These are phyloP conservation scores for Puccinellia tenuiflora DNA, from an alignment of 176 grass and related monocot species.

Conservation along the genomic window DNA sequence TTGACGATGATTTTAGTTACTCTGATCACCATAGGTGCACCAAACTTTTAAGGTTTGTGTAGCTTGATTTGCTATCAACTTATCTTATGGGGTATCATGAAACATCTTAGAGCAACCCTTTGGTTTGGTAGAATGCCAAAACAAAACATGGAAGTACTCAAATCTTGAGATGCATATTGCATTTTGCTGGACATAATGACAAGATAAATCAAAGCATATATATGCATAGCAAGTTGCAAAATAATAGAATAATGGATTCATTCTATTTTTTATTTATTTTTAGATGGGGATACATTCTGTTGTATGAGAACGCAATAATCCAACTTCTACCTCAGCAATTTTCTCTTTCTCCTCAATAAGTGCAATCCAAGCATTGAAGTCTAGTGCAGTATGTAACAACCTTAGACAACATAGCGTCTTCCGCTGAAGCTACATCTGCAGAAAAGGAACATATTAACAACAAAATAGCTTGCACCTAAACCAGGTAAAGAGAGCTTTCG, in stretches of 20 bases:
- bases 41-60: neutral
- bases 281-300: no score
- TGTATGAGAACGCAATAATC: neutral
- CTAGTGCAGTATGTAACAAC: conserved; percentile 44
- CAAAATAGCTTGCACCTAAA: no score
- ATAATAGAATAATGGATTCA: neutral
- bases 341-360: conserved; percentile 92
- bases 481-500: no score
- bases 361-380: conserved; percentile 84
- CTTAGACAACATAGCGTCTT: conserved; percentile 88
- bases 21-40: neutral
- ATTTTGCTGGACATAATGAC: neutral
- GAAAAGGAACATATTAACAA: neutral
- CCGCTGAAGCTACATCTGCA: conserved; percentile 66
- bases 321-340: conserved; percentile 50
- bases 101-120: neutral
- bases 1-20: neutral
- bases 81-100: neutral
- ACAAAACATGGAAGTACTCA: neutral
- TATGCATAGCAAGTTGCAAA: neutral
- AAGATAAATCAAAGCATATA: neutral
- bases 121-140: neutral
- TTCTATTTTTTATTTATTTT: no score
- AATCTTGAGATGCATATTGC: neutral
- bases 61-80: neutral